A percentile compares a stretch with the other conserved stretches of the same genome.
Evolutionary conservation across 2,329 filamentous ascomycete species (phyloP).

Genomic region (Ascochyta pisi): DNA sequence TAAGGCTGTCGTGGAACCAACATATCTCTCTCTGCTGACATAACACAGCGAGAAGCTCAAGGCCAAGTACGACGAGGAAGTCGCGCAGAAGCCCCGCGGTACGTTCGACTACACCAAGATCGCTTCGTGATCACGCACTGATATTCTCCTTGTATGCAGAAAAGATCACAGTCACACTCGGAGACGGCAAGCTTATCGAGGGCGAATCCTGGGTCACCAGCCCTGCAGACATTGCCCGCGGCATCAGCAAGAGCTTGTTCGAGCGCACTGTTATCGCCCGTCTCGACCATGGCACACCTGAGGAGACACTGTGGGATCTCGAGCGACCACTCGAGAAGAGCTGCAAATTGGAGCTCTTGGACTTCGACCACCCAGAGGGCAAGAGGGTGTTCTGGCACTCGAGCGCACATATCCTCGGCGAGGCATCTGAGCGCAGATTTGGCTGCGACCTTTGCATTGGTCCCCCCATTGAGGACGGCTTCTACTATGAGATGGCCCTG

Average conservation of each 20-base stretch:
- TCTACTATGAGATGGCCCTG: slow-evolving; percentile 97
- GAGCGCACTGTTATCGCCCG: slow-evolving; percentile 87
- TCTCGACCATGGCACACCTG: slow-evolving; percentile 78
- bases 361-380: slow-evolving; percentile 78
- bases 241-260: slow-evolving; percentile 83
- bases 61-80: slow-evolving; percentile 79
- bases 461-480: slow-evolving; percentile 87
- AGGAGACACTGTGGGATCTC: slow-evolving; percentile 84
- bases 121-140: slow-evolving; percentile 16
- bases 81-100: slow-evolving; percentile 70
- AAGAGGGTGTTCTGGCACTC: slow-evolving; percentile 99
- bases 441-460: slow-evolving; percentile 93
- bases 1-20: slow-evolving; percentile 15
- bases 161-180: slow-evolving; percentile 75
- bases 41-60: slow-evolving; percentile 73
- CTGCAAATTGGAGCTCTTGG: slow-evolving; percentile 83
- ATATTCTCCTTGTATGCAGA: slow-evolving; percentile 50
- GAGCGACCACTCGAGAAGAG: slow-evolving; percentile 87
- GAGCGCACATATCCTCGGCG: slow-evolving; percentile 92
- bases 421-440: slow-evolving; percentile 88
- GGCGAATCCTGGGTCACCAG: slow-evolving; percentile 93
- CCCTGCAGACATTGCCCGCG: slow-evolving; percentile 76
- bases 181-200: slow-evolving; percentile 72
- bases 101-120: slow-evolving; percentile 18
- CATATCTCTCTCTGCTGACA: slow-evolving; percentile 18